Evolutionary conservation across 73 alveolate genomes (phyloP).

Genomic region (Halteria grandinella): DNA sequence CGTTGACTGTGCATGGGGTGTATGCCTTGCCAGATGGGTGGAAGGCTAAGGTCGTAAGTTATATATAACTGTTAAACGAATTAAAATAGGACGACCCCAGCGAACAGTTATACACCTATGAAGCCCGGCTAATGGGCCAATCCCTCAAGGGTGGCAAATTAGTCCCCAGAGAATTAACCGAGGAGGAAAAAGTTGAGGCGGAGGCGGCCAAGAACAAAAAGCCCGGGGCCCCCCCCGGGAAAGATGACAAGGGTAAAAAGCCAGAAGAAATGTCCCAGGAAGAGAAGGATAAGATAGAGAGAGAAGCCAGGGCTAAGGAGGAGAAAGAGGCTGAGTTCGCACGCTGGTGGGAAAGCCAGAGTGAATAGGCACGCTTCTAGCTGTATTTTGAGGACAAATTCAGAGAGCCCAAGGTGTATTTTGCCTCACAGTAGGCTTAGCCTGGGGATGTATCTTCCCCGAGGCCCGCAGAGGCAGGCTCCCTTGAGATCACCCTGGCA

Average conservation of each 20-base stretch:
- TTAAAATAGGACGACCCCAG: constrained; percentile 64
- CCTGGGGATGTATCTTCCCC: constrained; percentile 13
- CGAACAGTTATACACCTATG: constrained; percentile 55
- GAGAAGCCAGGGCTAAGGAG: constrained; percentile 48
- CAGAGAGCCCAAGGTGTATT: constrained; percentile 57
- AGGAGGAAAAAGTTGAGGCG: constrained; percentile 72
- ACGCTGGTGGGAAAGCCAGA: constrained; percentile 6
- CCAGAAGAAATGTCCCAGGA: constrained; percentile 59
- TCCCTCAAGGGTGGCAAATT: constrained; percentile 59
- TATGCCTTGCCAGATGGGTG: constrained; percentile 73
- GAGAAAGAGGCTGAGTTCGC: background rate
- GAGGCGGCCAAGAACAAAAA: constrained; percentile 63
- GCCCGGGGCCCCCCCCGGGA: constrained; percentile 47
- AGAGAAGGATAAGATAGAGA: constrained; percentile 47
- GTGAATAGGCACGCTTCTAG: constrained; percentile 53
- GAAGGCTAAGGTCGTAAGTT: constrained; percentile 64
- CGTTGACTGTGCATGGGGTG: too few species aligned
- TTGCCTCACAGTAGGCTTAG: too few species aligned
- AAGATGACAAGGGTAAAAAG: constrained; percentile 60
- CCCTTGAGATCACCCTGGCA: background rate
- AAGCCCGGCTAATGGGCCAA: constrained; percentile 40
- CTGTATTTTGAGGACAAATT: constrained; percentile 50
- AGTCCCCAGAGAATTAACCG: constrained; percentile 63
- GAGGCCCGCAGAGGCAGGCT: background rate
- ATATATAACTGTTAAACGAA: background rate